Conservation (phyloP, 306 rosid genomes). For the Carpinus viminea region DNA sequence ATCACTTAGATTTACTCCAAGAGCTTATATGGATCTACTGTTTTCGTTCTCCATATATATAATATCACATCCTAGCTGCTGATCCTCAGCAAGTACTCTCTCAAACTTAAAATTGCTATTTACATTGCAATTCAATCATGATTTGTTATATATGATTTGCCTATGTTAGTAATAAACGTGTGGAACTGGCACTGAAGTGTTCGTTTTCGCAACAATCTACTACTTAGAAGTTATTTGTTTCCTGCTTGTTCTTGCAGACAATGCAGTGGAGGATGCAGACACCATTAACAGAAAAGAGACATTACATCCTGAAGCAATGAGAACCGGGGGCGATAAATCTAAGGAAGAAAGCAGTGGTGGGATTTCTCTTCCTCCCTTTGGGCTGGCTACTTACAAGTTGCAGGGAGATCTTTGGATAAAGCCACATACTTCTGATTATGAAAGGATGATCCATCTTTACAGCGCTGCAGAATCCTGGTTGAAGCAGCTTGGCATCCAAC, state of each 20-base stretch:
- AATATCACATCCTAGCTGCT: no score
- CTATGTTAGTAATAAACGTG: not conserved
- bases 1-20: not conserved
- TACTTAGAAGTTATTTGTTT: slow-evolving; percentile 1
- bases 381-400: slow-evolving; percentile 68
- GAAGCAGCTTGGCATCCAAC: slow-evolving; percentile 64
- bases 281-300: slow-evolving; percentile 17
- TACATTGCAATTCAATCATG: not conserved
- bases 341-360: slow-evolving; percentile 9
- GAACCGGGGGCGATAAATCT: slow-evolving; percentile 14
- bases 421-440: slow-evolving; percentile 46
- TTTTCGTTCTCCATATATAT: not conserved
- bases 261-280: slow-evolving; percentile 25
- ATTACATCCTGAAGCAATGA: slow-evolving; percentile 14
- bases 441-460: slow-evolving; percentile 40
- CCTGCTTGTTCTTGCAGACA: slow-evolving; percentile 30
- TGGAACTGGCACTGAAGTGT: not conserved
- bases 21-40: not conserved
- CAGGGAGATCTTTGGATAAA: slow-evolving; percentile 63
- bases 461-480: slow-evolving; percentile 82
- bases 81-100: no score
- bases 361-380: slow-evolving; percentile 57
- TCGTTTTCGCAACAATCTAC: not conserved
- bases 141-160: not conserved
- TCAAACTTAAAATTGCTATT: no score